These are phyloP conservation scores for Candida glucosophila DNA, from an alignment of 1,139 yeast genomes.

Conservation along the genomic window DNA sequence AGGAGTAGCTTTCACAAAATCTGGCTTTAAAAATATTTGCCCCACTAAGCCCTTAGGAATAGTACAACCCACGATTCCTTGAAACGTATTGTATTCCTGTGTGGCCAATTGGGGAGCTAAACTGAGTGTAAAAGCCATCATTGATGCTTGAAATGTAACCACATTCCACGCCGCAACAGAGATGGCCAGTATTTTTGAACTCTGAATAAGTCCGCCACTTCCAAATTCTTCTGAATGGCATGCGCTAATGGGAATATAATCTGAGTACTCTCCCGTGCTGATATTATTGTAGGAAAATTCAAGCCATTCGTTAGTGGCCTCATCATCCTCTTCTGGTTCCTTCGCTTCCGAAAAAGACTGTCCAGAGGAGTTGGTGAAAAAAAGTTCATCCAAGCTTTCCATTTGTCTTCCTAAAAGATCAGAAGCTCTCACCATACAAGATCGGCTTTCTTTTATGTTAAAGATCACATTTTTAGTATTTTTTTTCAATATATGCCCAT, in stretches of 20 bases:
- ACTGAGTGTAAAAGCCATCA: conserved; percentile 5
- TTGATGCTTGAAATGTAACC: conserved; percentile 2
- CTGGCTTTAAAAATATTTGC: conserved; percentile 15
- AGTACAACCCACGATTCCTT: conserved; percentile 10
- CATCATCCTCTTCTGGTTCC: conserved; percentile 1
- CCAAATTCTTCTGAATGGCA: conserved; percentile 18
- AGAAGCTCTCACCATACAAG: conserved; percentile 6
- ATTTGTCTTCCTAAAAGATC: too few species aligned
- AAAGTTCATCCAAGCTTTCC: too few species aligned
- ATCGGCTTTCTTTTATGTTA: conserved; percentile 5
- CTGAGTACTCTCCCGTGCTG: conserved; percentile 9
- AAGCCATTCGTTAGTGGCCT: conserved; percentile 8
- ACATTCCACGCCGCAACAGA: conserved; percentile 7
- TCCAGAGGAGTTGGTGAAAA: too few species aligned
- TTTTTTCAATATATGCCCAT: conserved; percentile 1
- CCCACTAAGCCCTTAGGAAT: conserved; percentile 12
- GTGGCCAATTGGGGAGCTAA: conserved; percentile 5
- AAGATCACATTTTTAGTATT: conserved; percentile 4
- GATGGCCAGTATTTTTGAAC: too few species aligned
- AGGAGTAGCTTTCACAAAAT: conserved; percentile 7
- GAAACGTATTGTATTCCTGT: conserved; percentile 3
- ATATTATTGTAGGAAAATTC: conserved; percentile 8
- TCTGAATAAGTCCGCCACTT: conserved; percentile 11
- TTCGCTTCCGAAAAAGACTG: neutral
- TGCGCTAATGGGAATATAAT: conserved; percentile 15